Conservation (phyloP, 73 alveolate genomes). For the Uronychia binucleata region DNA sequence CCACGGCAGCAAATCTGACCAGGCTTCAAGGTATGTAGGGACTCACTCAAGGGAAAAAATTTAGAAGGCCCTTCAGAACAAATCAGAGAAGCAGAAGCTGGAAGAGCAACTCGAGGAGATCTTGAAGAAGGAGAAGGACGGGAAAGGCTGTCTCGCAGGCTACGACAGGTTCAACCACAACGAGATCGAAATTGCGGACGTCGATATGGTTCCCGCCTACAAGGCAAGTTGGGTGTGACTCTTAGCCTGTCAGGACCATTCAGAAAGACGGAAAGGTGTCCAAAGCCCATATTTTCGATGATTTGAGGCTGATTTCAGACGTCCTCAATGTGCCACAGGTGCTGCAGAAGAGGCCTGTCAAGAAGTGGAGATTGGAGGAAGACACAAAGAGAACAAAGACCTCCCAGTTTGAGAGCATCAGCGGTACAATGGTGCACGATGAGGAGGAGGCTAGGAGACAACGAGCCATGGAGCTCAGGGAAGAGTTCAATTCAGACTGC, state of each 20-base stretch:
- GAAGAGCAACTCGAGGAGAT: neutral
- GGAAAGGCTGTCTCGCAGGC: neutral
- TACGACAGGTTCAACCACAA: neutral
- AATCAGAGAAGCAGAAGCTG: neutral
- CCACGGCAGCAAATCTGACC: neutral
- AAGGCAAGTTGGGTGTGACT: neutral
- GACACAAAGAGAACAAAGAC: neutral
- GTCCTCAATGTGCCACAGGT: neutral
- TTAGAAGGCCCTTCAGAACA: neutral
- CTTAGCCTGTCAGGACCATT: neutral
- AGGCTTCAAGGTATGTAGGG: neutral
- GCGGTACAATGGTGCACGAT: too few relatives aligned
- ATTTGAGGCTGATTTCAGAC: neutral
- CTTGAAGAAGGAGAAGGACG: neutral
- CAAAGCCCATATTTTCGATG: neutral
- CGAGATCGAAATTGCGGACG: neutral
- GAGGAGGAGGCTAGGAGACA: neutral
- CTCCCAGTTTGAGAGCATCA: neutral
- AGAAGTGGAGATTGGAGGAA: neutral
- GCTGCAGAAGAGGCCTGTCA: neutral
- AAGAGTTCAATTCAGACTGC: neutral
- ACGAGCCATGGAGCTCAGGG: neutral
- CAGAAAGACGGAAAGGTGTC: neutral
- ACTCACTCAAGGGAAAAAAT: neutral
- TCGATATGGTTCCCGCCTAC: neutral